Evolutionary conservation across 345 rosid species (phyloP).

Genomic region (Sisymbrium irio): DNA sequence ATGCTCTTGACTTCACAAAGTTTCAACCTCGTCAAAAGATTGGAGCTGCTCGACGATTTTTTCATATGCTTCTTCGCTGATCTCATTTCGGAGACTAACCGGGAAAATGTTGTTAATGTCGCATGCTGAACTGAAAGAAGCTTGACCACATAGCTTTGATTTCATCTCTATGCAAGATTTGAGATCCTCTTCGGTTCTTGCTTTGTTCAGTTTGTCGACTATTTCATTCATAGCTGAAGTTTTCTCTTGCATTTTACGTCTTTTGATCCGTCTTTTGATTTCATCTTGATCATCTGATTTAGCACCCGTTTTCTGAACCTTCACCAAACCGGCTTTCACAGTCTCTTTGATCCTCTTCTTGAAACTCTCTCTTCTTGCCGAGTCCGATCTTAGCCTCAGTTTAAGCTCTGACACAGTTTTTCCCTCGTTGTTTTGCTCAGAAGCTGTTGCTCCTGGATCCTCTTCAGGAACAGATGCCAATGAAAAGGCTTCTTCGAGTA

Average conservation of each 20-base stretch:
- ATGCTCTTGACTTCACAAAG: constrained; percentile 15
- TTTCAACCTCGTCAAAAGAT: constrained; percentile 14
- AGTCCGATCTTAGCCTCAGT: constrained; percentile 49
- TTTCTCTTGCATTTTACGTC: constrained; percentile 47
- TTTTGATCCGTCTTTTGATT: constrained; percentile 36
- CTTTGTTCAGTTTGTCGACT: constrained; percentile 70
- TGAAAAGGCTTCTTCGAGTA: constrained; percentile 77
- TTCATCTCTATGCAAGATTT: constrained; percentile 65
- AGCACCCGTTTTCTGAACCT: constrained; percentile 43
- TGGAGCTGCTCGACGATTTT: constrained; percentile 27
- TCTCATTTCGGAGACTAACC: constrained; percentile 42
- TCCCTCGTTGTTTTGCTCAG: constrained; percentile 33
- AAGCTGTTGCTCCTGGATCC: constrained; percentile 31
- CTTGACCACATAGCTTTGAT: constrained; percentile 43
- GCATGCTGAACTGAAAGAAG: constrained; percentile 21
- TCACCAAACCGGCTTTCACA: constrained; percentile 61
- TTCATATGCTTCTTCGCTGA: constrained; percentile 55
- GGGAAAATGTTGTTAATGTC: constrained; percentile 28
- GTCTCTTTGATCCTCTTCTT: constrained; percentile 52
- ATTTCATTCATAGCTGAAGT: constrained; percentile 53
- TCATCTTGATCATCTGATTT: constrained; percentile 36
- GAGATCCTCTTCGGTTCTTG: constrained; percentile 75
- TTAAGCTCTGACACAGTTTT: constrained; percentile 41
- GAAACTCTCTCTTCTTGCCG: constrained; percentile 47
- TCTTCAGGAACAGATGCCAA: constrained; percentile 44